Conservation (phyloP, 768 basidiomycete species). For the Amanita jacksonii region DNA sequence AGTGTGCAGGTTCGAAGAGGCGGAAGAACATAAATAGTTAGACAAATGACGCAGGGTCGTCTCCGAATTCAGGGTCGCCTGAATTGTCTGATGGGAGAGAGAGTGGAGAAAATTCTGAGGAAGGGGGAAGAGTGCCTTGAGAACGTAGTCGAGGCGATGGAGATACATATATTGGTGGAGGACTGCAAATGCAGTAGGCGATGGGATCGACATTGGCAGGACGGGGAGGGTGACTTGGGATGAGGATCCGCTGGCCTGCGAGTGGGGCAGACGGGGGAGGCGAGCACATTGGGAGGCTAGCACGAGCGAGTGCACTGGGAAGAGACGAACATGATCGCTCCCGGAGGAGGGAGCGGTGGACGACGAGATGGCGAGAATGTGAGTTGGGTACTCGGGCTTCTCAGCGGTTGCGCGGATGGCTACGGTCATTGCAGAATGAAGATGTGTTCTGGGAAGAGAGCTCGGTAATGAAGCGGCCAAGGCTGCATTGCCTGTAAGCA, state of each 20-base stretch:
- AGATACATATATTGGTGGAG: slow-evolving; percentile 64
- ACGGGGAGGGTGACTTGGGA: slow-evolving; percentile 44
- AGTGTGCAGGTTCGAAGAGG: slow-evolving; percentile 31
- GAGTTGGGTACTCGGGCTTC: slow-evolving; percentile 37
- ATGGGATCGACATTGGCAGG: slow-evolving; percentile 60
- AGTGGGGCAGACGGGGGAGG: slow-evolving; percentile 40
- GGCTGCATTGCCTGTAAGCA: slow-evolving; percentile 43
- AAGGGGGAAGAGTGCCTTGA: slow-evolving; percentile 55
- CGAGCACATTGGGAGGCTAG: slow-evolving; percentile 52
- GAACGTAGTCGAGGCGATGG: slow-evolving; percentile 47
- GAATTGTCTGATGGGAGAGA: slow-evolving; percentile 34
- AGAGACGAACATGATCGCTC: slow-evolving; percentile 36
- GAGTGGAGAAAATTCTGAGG: slow-evolving; percentile 34
- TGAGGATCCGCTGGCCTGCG: slow-evolving; percentile 19
- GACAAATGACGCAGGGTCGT: slow-evolving; percentile 47
- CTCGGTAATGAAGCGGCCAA: slow-evolving; percentile 48
- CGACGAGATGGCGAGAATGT: slow-evolving; percentile 46
- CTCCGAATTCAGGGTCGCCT: slow-evolving; percentile 35
- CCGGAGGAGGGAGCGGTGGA: slow-evolving; percentile 33
- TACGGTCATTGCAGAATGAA: slow-evolving; percentile 49
- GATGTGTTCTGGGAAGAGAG: slow-evolving; percentile 54
- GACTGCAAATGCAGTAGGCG: slow-evolving; percentile 56
- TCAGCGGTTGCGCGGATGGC: slow-evolving; percentile 23
- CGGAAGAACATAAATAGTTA: slow-evolving; percentile 38
- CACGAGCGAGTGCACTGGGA: slow-evolving; percentile 55